Base-by-base conservation (phyloP, 768 basidiomycete species). In the Mycena belliarum region DNA sequence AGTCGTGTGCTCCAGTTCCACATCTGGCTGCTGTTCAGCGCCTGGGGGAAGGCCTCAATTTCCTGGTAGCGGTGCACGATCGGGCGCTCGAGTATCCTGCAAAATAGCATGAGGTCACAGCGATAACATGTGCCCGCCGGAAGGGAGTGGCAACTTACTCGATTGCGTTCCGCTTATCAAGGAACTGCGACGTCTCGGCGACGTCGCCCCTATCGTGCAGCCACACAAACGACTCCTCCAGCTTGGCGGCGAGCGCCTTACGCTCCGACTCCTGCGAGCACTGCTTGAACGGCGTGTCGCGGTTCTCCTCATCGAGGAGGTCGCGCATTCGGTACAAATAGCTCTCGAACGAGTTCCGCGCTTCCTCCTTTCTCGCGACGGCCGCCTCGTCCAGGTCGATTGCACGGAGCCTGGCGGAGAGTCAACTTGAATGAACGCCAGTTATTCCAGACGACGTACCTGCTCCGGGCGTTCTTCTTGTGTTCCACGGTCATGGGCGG, bases 251-350 rank as follows among this genome's bases (percentile, higher is more conserved):
- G 55, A 98, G 81, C n/a, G 75, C 76, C 56, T 79, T 74, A 45
- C 93, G 77, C 71, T 99, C 97, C 7, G 70, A 68, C 10, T 78
- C 73, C 61, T 87, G 88, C 6, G 94, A 95, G 69, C 89, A 95
- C 67, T 91, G 88, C 72, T 85, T 85, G 75, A 98, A 91, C 3
- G 93, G 90, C 8, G 87, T 84, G 9, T 85, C 81, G 6, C 74
- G 65, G 63, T 83, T 82, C 12, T 83, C 81, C 37, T 89, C 85
- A 28, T 83, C 80, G 28, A 98, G 76, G 11, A 96, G 78, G 67
- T 94, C 94, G 21, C 92, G 87, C 32, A 97, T 74, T 58, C 88
- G 83, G 76, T 99, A 99, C n/a, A 98, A 73, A 69, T 97, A 97
- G 29, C 88, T 85, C 72, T 99, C 97, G 49, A 99, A 84, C 24